Conservation (phyloP, 2,329 filamentous ascomycete genomes). For the Didymella exigua region DNA sequence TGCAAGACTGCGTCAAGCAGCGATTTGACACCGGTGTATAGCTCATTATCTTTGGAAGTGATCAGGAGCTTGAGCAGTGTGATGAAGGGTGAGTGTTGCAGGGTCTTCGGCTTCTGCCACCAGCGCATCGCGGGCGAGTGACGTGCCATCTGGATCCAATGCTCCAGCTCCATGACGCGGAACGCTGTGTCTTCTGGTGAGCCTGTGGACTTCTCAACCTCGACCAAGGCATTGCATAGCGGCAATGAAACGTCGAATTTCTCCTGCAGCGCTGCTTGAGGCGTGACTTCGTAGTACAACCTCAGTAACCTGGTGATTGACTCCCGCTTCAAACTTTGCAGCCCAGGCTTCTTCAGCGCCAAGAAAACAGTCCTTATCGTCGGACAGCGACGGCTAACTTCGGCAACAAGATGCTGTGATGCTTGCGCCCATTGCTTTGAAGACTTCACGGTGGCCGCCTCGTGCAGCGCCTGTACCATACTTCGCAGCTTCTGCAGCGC, state of each 20-base stretch:
- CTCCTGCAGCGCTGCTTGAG: slow-evolving; percentile 77
- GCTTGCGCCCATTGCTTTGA: slow-evolving; percentile 72
- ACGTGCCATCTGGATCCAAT: slow-evolving; percentile 78
- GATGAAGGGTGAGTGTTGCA: slow-evolving; percentile 72
- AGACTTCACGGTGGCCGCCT: slow-evolving; percentile 47
- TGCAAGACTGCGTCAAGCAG: slow-evolving; percentile 66
- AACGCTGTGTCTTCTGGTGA: slow-evolving; percentile 60
- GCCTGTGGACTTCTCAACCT: slow-evolving; percentile 55
- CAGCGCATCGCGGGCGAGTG: slow-evolving; percentile 85
- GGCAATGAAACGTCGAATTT: slow-evolving; percentile 86
- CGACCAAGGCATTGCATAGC: slow-evolving; percentile 70
- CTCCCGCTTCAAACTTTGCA: slow-evolving; percentile 76
- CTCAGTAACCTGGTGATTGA: slow-evolving; percentile 77
- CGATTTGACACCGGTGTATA: slow-evolving; percentile 58
- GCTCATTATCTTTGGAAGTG: slow-evolving; percentile 56
- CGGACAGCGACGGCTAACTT: slow-evolving; percentile 80
- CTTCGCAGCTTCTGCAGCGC: slow-evolving; percentile 77
- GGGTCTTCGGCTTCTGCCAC: slow-evolving; percentile 75
- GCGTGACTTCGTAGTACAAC: slow-evolving; percentile 84
- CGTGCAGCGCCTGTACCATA: slow-evolving; percentile 66
- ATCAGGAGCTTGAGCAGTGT: slow-evolving; percentile 67
- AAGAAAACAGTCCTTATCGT: slow-evolving; percentile 80
- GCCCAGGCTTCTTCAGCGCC: slow-evolving; percentile 72
- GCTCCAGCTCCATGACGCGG: slow-evolving; percentile 75
- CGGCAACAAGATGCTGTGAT: slow-evolving; percentile 68